These are phyloP conservation scores for Skeletonema potamos DNA, from an alignment of 108 stramenopile species.

Conservation along the genomic window DNA sequence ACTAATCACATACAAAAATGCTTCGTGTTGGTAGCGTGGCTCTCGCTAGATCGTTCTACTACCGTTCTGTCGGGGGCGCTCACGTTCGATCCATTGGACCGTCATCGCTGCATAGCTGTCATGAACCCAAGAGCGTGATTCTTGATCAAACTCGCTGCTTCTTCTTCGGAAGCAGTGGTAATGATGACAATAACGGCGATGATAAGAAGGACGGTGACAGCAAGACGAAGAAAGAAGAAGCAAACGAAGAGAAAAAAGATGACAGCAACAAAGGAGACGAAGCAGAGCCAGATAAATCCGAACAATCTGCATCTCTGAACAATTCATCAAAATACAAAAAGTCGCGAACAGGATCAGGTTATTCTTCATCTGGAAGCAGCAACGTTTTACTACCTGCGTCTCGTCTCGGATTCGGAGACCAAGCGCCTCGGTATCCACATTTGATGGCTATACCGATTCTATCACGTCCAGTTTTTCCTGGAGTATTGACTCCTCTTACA, in stretches of 20 bases:
- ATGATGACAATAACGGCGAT: slow-evolving; percentile 38
- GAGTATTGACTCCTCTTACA: slow-evolving; percentile 73
- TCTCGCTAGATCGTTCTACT: neutral
- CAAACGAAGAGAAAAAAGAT: slow-evolving; percentile 16
- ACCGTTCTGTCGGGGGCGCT: neutral
- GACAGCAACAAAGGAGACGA: slow-evolving; percentile 15
- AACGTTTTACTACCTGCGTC: slow-evolving; percentile 39
- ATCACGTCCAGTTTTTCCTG: slow-evolving; percentile 80
- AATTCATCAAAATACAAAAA: slow-evolving; percentile 43
- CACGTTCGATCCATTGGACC: neutral
- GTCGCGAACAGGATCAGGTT: slow-evolving; percentile 8
- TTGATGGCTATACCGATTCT: slow-evolving; percentile 77
- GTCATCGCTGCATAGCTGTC: neutral
- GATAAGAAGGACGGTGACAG: slow-evolving; percentile 17
- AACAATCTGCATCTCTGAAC: slow-evolving; percentile 27
- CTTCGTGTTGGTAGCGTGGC: neutral
- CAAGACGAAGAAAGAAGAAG: slow-evolving; percentile 18
- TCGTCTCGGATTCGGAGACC: slow-evolving; percentile 70
- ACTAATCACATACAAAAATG: neutral
- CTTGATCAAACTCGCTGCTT: slow-evolving; percentile 30
- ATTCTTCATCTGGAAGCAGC: neutral
- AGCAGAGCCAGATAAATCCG: neutral
- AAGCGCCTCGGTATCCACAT: slow-evolving; percentile 82
- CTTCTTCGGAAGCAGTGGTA: slow-evolving; percentile 43
- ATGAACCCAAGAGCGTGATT: neutral